A percentile compares a stretch with the other conserved stretches of the same genome.
Evolutionary conservation across 495 filamentous ascomycete species (phyloP).

Genomic region (Sordaria brevicollis): DNA sequence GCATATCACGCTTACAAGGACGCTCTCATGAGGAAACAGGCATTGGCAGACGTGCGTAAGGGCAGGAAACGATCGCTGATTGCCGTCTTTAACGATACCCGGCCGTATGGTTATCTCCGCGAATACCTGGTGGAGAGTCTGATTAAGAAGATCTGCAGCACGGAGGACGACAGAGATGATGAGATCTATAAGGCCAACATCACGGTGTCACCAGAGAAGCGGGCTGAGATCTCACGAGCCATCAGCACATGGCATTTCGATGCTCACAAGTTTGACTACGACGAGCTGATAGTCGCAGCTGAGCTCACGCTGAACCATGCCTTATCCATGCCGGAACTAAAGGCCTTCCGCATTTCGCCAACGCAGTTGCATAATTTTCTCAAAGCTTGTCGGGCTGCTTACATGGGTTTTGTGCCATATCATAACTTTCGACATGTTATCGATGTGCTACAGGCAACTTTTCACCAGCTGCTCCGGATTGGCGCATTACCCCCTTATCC

Average conservation of each 20-base stretch:
- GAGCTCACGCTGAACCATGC: conserved; percentile 83
- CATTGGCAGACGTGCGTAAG: conserved; percentile 53
- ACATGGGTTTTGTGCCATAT: conserved; percentile 94
- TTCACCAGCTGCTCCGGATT: conserved; percentile 80
- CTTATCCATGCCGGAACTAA: conserved; percentile 68
- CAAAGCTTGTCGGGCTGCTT: conserved; percentile 72
- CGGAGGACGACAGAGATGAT: conserved; percentile 39
- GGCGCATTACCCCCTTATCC: conserved; percentile 64
- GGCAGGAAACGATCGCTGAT: conserved; percentile 86
- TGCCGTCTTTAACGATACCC: conserved; percentile 63
- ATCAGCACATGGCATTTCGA: conserved; percentile 81
- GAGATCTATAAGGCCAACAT: conserved; percentile 30
- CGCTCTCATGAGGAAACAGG: conserved; percentile 55
- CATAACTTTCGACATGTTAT: conserved; percentile 97
- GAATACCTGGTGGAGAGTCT: conserved; percentile 82
- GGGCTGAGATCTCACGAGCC: conserved; percentile 52
- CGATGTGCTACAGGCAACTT: conserved; percentile 90
- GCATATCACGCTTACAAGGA: conserved; percentile 71
- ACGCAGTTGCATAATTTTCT: conserved; percentile 68
- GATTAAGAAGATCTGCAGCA: conserved; percentile 82
- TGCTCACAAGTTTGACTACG: conserved; percentile 79
- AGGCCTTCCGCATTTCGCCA: conserved; percentile 56
- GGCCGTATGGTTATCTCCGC: conserved; percentile 79
- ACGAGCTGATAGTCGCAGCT: conserved; percentile 74
- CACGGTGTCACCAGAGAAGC: conserved; percentile 44